Conservation (phyloP, 306 rosid species). For the Begonia loranthoides region DNA sequence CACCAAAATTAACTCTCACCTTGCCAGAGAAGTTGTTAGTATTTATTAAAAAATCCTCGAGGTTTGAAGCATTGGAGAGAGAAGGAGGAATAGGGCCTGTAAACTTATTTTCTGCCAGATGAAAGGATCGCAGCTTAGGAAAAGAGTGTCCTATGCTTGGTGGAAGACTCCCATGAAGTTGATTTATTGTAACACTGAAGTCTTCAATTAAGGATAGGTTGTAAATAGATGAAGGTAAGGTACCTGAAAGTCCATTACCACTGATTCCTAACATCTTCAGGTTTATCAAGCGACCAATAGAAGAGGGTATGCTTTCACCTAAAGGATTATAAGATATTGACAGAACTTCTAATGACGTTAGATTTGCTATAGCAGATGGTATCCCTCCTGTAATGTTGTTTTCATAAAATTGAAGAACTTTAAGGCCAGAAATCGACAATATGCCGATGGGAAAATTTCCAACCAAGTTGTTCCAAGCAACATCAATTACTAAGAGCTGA, state of each 20-base stretch:
- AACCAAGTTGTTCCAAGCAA: conserved; percentile 27
- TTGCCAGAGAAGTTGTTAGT: not conserved
- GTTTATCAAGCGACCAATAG: too few relatives aligned
- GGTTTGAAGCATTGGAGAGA: not conserved
- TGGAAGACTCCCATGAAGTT: not conserved
- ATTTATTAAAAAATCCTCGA: not conserved
- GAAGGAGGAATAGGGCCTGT: not conserved
- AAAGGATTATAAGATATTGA: too few relatives aligned
- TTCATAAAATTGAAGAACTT: conserved; percentile 31
- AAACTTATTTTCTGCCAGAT: not conserved
- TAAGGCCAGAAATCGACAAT: conserved; percentile 25
- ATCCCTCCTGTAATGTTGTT: conserved; percentile 36
- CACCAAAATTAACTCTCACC: not conserved
- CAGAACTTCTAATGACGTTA: too few relatives aligned
- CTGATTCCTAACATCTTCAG: too few relatives aligned
- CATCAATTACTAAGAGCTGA: conserved; percentile 37
- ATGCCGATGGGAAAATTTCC: conserved; percentile 31
- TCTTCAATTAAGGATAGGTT: not conserved
- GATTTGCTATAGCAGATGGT: conserved; percentile 36
- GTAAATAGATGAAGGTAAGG: too few relatives aligned
- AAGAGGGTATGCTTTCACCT: too few relatives aligned
- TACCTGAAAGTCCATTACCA: too few relatives aligned
- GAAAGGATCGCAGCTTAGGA: not conserved
- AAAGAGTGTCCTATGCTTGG: not conserved
- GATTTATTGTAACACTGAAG: not conserved